Conservation (phyloP, 2,329 filamentous ascomycete species). For the Diplocarpon rosae region DNA sequence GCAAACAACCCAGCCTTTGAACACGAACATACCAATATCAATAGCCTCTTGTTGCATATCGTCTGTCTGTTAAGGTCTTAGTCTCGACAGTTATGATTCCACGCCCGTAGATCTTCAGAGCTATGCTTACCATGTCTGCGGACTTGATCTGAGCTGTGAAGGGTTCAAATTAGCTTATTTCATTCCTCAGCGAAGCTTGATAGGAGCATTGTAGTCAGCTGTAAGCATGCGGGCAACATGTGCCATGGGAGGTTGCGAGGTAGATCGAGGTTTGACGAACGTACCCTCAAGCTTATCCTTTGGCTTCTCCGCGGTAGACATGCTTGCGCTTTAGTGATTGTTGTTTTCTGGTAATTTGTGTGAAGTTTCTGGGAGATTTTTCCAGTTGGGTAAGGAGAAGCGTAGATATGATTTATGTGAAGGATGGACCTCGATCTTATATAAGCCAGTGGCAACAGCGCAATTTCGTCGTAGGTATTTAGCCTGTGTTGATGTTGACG, state of each 20-base stretch:
- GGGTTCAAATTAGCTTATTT: not conserved
- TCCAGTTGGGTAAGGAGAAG: no score
- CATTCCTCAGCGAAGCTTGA: not conserved
- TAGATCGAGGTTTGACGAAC: constrained; percentile 2
- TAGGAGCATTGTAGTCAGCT: no score
- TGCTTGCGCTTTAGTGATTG: constrained; percentile 4
- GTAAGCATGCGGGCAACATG: no score
- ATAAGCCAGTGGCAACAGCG: no score
- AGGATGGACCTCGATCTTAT: no score
- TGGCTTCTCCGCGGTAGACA: constrained; percentile 22
- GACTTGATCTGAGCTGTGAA: constrained; percentile 85
- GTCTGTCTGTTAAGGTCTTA: constrained; percentile 56
- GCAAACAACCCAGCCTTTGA: not conserved
- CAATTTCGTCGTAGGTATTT: no score
- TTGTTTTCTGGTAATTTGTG: no score
- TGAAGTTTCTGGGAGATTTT: not conserved
- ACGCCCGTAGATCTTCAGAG: not conserved
- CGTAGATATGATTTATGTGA: no score
- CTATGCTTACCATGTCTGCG: constrained; percentile 76
- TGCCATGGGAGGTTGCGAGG: no score
- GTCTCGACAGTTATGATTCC: constrained; percentile 2
- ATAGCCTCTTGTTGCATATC: constrained; percentile 96
- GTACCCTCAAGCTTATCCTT: constrained; percentile 27
- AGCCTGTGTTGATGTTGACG: no score
- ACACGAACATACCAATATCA: constrained; percentile 68